These are phyloP conservation scores for Lupinus albus DNA, from an alignment of 306 rosid genomes.

Conservation along the genomic window DNA sequence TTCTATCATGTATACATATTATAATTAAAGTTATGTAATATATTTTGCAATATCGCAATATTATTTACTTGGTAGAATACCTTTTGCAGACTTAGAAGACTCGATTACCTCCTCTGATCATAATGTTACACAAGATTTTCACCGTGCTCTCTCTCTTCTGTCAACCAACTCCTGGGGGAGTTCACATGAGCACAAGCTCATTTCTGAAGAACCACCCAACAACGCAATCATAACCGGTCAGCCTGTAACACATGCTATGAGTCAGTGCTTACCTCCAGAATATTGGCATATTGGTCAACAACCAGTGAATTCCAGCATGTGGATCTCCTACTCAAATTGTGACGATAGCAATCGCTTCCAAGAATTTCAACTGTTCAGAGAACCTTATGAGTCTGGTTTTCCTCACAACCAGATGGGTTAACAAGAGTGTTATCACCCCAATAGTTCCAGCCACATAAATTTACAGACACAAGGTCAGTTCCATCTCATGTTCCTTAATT, in stretches of 20 bases:
- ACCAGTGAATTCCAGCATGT: slow-evolving; percentile 30
- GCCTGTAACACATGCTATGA: slow-evolving; percentile 39
- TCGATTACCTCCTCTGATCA: slow-evolving; percentile 48
- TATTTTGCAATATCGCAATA: neutral
- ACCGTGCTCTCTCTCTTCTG: slow-evolving; percentile 99
- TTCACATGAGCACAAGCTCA: slow-evolving; percentile 49
- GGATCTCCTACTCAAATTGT: slow-evolving; percentile 40
- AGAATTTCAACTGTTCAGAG: slow-evolving; percentile 54
- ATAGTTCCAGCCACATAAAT: neutral
- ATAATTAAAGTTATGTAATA: neutral
- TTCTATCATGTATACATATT: neutral
- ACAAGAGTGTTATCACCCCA: neutral
- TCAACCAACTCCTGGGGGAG: slow-evolving; percentile 72
- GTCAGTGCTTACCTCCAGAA: slow-evolving; percentile 48
- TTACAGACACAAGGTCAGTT: slow-evolving; percentile 30
- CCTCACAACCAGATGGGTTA: slow-evolving; percentile 48
- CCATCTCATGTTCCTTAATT: slow-evolving; percentile 10
- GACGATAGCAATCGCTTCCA: slow-evolving; percentile 47
- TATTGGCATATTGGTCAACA: slow-evolving; percentile 53
- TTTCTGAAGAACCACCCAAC: slow-evolving; percentile 44
- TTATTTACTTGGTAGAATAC: slow-evolving; percentile 12
- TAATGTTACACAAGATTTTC: slow-evolving; percentile 53
- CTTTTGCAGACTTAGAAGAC: slow-evolving; percentile 61
- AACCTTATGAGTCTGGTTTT: slow-evolving; percentile 51
- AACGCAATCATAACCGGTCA: slow-evolving; percentile 37